phyloP scores from a whole-genome alignment of 2,329 filamentous ascomycete species.

The Talaromyces atroroseus region DNA sequence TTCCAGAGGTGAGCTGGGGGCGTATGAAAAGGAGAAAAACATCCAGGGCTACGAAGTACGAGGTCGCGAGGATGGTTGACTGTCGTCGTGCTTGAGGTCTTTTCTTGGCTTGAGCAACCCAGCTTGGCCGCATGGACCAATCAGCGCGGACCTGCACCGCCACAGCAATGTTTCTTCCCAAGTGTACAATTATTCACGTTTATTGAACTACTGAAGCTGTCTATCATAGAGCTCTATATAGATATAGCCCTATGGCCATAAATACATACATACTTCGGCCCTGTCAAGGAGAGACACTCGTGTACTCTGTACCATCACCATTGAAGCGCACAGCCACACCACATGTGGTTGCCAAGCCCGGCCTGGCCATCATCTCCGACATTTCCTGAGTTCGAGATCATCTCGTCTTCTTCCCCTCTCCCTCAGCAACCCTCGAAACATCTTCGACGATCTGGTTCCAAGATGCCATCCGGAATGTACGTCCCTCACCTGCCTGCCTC shows the following conservation, averaged over 20 bases:
- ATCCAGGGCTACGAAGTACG: background rate
- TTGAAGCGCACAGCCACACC: conserved; percentile 13
- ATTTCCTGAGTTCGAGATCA: conserved; percentile 1
- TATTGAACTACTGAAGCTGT: too few species aligned
- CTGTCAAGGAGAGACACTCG: too few species aligned
- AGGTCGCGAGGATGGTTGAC: background rate
- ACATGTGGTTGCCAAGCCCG: conserved; percentile 11
- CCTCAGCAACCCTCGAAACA: background rate
- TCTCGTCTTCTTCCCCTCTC: background rate
- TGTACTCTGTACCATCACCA: too few species aligned
- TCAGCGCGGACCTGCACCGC: conserved; percentile 5
- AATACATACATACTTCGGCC: too few species aligned
- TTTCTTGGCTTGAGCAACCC: conserved; percentile 6
- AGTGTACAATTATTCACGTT: too few species aligned
- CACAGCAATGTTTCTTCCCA: too few species aligned
- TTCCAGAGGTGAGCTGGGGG: background rate
- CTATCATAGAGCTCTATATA: too few species aligned
- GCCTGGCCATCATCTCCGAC: background rate
- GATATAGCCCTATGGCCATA: too few species aligned
- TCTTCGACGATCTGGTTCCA: background rate
- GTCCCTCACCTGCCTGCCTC: background rate
- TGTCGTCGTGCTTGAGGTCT: background rate
- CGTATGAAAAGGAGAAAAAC: background rate
- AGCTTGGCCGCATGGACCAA: conserved; percentile 5
- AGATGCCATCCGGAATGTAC: conserved; percentile 22